Evolutionary conservation across 495 filamentous ascomycete species (phyloP).

Genomic region (Lepidopterella palustris): DNA sequence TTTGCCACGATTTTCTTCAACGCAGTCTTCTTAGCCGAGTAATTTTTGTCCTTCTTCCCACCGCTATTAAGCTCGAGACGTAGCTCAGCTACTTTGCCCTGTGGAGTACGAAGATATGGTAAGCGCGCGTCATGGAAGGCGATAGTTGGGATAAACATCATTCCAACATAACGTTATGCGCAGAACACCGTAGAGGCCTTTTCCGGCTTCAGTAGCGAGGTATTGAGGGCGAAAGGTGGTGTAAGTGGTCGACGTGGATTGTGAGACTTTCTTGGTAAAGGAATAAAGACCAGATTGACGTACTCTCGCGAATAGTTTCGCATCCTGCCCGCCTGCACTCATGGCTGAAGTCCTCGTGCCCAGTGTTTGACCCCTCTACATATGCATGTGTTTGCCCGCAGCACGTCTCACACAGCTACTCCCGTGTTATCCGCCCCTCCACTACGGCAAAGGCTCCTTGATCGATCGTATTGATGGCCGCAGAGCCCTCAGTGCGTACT

Average conservation of each 20-base stretch:
- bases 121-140: slow-evolving; percentile 17
- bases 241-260: not conserved
- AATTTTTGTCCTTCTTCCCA: slow-evolving; percentile 98
- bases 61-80: slow-evolving; percentile 88
- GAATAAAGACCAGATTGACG: slow-evolving; percentile 40
- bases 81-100: slow-evolving; percentile 99
- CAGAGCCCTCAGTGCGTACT: not conserved
- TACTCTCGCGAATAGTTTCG: slow-evolving; percentile 99
- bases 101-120: slow-evolving; percentile 38
- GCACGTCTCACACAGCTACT: slow-evolving; percentile 5
- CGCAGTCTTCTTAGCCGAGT: slow-evolving; percentile 93
- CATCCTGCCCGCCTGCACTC: slow-evolving; percentile 83
- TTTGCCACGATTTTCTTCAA: slow-evolving; percentile 99
- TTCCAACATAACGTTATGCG: not conserved
- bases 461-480: not conserved
- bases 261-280: too few relatives aligned
- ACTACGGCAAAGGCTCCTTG: slow-evolving; percentile 1
- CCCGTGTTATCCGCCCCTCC: slow-evolving; percentile 17
- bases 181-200: too few relatives aligned
- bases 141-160: slow-evolving; percentile 28
- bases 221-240: not conserved
- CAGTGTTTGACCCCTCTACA: not conserved
- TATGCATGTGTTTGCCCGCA: slow-evolving; percentile 24
- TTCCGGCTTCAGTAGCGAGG: too few relatives aligned
- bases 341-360: slow-evolving; percentile 40